phyloP scores from a whole-genome alignment of 2,329 filamentous ascomycete species.

The Diplodia mutila region DNA sequence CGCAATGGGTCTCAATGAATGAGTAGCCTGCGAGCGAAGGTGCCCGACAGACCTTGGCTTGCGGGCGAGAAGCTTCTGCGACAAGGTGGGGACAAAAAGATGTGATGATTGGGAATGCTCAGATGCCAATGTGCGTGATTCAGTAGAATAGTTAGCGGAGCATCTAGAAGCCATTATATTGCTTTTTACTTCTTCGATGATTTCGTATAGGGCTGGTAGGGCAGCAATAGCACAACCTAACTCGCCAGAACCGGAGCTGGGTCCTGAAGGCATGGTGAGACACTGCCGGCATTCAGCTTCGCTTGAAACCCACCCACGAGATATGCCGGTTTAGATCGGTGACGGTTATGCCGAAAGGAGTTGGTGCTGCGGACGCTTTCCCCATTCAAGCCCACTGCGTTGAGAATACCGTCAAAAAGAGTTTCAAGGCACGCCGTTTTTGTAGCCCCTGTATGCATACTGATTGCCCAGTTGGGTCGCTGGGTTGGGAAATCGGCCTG shows the following conservation, averaged over 20 bases:
- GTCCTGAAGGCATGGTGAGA: neutral
- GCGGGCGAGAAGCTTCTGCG: neutral
- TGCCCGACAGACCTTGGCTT: neutral
- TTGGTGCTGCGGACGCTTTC: neutral
- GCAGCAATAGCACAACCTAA: neutral
- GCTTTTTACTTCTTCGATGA: neutral
- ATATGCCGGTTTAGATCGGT: neutral
- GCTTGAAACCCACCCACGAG: neutral
- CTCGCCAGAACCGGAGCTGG: neutral
- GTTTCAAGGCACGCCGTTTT: constrained; percentile 17
- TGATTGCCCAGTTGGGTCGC: neutral
- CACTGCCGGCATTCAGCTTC: neutral
- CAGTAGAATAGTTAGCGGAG: neutral
- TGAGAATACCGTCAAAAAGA: neutral
- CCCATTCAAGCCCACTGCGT: neutral
- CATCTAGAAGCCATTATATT: neutral
- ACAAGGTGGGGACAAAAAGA: neutral
- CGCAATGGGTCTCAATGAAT: neutral
- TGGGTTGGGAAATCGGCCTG: neutral
- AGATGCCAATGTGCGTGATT: neutral
- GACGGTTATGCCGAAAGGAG: neutral
- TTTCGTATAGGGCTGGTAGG: constrained; percentile 9
- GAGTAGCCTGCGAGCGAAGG: neutral
- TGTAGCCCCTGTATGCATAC: constrained; percentile 5
- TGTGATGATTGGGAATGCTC: constrained; percentile 1